Evolutionary conservation across 345 rosid species (phyloP), one percentile per base, ranked within the genome.

Genomic region (Populus deltoides): DNA sequence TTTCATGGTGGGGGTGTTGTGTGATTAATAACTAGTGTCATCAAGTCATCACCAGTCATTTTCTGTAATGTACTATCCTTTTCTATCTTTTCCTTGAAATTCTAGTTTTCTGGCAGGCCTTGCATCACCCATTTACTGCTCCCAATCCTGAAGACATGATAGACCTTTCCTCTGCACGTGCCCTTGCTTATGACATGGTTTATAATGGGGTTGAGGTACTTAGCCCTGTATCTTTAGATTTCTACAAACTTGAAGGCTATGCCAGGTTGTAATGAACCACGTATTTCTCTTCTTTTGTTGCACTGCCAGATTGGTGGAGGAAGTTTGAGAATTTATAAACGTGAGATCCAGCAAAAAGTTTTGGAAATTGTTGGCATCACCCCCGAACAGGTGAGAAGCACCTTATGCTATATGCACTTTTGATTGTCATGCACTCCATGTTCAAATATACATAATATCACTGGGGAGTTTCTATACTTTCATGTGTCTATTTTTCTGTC

Each of bases 101-200:
- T 16, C 36, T 68, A 53, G 53, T 68, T 74, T 61, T 68, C 38
- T 78, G 89, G 75, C 79, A 93, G 99, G 90, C 99, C 53, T 85
- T 93, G 87, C 99, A 96, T 83, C 99, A 93, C 82, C 99, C 99
- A 70, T 96, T 96, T 75, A 93, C 99, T 69, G 99, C 99, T 55
- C 97, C 99, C 62, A 89, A 89, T 74, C 97, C 97, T 69, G 97
- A 93, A 86, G 97, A 96, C 81, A 88, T 92, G 83, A 89, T 84
- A 75, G 89, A 92, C 84, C 91, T 93, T 74, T 85, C 97, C 74
- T 85, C 97, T 80, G 99, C 99, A 29, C 91, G 92, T 75, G 97
- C 99, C 80, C 92, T 93, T 45, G 97, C 99, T 41, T 96, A 93
- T 84, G 98, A 93, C 89, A 91, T 96, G 97, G 99, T 96, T 83